Evolutionary conservation across 2,329 filamentous ascomycete species (phyloP).

Genomic region (Alternaria brassicicola): DNA sequence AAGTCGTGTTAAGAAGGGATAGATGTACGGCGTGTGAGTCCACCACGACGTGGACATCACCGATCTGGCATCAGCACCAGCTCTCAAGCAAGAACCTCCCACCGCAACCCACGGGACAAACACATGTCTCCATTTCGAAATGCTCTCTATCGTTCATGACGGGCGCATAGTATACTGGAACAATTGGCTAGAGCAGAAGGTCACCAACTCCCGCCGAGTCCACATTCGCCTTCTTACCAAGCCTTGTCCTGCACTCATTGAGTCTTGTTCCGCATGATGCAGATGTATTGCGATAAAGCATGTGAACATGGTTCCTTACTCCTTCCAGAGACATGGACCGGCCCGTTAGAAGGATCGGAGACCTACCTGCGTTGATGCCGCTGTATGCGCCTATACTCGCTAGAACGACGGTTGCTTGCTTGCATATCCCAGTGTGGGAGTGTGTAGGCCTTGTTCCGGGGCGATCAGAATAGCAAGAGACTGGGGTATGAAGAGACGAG

Average conservation of each 20-base stretch:
- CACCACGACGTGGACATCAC: too few relatives aligned
- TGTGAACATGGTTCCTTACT: neutral
- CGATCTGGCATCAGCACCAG: too few relatives aligned
- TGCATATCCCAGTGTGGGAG: neutral
- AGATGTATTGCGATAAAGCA: neutral
- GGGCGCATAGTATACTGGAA: too few relatives aligned
- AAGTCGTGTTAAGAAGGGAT: neutral
- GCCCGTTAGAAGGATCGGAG: neutral
- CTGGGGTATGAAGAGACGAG: neutral
- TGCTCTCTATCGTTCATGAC: too few relatives aligned
- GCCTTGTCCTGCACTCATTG: neutral
- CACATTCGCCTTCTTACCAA: neutral
- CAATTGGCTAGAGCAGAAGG: neutral
- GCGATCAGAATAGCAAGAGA: neutral
- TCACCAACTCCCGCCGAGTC: neutral
- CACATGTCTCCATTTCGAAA: too few relatives aligned
- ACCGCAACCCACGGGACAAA: too few relatives aligned
- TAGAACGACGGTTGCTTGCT: neutral
- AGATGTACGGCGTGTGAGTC: too few relatives aligned
- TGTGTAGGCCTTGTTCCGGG: neutral
- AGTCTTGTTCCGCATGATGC: neutral
- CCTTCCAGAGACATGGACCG: constrained; percentile 12
- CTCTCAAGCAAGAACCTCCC: too few relatives aligned
- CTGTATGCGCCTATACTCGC: neutral
- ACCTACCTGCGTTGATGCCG: constrained; percentile 4